Conservation (phyloP, 2,329 filamentous ascomycete genomes). For the Grosmannia clavigera region DNA sequence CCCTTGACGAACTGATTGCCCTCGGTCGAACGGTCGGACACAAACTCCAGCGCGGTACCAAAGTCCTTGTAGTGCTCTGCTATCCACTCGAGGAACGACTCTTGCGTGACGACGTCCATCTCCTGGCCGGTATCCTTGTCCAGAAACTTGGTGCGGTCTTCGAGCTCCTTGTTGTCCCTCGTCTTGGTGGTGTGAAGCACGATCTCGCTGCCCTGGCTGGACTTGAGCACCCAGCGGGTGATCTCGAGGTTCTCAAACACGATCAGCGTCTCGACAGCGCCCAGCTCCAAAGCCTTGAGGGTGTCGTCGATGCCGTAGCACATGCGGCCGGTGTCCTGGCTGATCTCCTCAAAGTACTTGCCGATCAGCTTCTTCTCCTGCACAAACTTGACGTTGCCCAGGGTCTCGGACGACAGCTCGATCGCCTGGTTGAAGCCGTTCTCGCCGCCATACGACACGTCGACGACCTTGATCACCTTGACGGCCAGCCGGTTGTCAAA, state of each 20-base stretch:
- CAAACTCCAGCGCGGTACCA: constrained; percentile 89
- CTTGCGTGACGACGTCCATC: constrained; percentile 84
- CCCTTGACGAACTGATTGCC: constrained; percentile 99
- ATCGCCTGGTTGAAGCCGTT: constrained; percentile 99
- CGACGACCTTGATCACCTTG: constrained; percentile 99
- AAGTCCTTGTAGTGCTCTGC: constrained; percentile 98
- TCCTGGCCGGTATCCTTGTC: constrained; percentile 93
- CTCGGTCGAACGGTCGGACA: constrained; percentile 93
- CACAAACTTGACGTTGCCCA: constrained; percentile 99
- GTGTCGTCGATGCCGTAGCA: constrained; percentile 99
- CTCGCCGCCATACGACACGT: constrained; percentile 97
- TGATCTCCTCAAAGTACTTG: constrained; percentile 98
- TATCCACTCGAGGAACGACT: constrained; percentile 98
- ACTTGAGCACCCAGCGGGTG: constrained; percentile 81
- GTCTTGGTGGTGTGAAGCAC: constrained; percentile 77
- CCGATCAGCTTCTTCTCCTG: constrained; percentile 99
- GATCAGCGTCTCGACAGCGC: constrained; percentile 87
- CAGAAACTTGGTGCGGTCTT: constrained; percentile 72
- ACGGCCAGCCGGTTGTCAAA: constrained; percentile 83
- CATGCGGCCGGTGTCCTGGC: constrained; percentile 89
- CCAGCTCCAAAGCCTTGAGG: constrained; percentile 88
- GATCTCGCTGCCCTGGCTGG: constrained; percentile 57
- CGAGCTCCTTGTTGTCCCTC: constrained; percentile 48
- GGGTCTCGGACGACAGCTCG: constrained; percentile 84
- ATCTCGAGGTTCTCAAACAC: constrained; percentile 97